Evolutionary conservation across 2,329 filamentous ascomycete genomes (phyloP).

Genomic region (Hymenoscyphus linearis): DNA sequence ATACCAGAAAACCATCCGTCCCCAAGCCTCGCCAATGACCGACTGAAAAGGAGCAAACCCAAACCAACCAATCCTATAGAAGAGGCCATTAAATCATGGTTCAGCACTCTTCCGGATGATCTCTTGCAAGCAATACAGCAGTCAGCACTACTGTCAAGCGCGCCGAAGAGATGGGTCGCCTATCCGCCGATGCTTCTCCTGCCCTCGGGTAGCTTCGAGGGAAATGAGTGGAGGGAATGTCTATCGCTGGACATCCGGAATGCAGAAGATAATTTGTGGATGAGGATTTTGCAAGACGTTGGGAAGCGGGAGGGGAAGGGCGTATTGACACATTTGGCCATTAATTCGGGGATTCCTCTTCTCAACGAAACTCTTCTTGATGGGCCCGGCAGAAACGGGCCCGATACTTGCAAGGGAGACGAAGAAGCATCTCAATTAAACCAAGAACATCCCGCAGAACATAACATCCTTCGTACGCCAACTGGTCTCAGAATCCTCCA

Average conservation of each 20-base stretch:
- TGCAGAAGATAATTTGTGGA: constrained; percentile 39
- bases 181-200: constrained; percentile 59
- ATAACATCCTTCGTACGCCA: constrained; percentile 57
- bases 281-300: constrained; percentile 42
- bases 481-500: constrained; percentile 62
- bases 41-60: constrained; percentile 21
- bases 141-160: constrained; percentile 13
- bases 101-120: constrained; percentile 25
- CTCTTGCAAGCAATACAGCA: constrained; percentile 12
- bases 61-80: constrained; percentile 36
- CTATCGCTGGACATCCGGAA: constrained; percentile 4
- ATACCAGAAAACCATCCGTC: neutral
- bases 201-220: constrained; percentile 54
- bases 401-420: neutral
- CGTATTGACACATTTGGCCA: constrained; percentile 50
- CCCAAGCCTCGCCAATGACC: neutral
- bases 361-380: constrained; percentile 19
- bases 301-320: constrained; percentile 36
- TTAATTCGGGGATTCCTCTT: constrained; percentile 57
- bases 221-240: constrained; percentile 19
- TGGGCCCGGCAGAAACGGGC: neutral
- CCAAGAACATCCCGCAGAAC: neutral
- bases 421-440: neutral
- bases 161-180: constrained; percentile 52
- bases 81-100: constrained; percentile 35